Evolutionary conservation across 805 yeast species (phyloP).

Genomic region (Yarrowia bubula): DNA sequence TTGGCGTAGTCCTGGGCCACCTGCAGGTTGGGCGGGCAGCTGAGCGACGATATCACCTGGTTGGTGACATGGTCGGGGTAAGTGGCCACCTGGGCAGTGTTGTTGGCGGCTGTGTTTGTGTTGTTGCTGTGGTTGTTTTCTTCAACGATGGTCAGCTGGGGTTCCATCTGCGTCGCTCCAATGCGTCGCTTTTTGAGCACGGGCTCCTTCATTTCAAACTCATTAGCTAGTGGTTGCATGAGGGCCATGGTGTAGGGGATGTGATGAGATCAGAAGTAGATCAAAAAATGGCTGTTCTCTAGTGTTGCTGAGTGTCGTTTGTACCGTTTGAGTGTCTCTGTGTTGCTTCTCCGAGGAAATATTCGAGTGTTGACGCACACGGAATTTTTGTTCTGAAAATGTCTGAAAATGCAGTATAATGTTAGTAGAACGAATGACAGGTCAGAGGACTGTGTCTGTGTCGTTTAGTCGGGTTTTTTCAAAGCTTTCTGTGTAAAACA

Average conservation of each 20-base stretch:
- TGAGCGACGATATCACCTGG: conserved; percentile 67
- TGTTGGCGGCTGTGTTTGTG: neutral
- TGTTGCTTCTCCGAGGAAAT: no score
- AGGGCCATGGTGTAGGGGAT: conserved; percentile 15
- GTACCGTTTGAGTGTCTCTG: no score
- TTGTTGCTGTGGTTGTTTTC: neutral
- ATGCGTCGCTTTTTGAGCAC: conserved; percentile 7
- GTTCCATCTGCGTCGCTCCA: conserved; percentile 21
- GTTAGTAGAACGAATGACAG: neutral
- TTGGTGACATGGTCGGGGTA: conserved; percentile 56
- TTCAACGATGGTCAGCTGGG: conserved; percentile 1
- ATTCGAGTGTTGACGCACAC: no score
- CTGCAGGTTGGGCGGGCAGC: conserved; percentile 72
- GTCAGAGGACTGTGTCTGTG: neutral
- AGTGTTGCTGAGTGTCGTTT: no score
- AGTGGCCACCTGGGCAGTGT: neutral
- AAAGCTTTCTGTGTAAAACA: neutral
- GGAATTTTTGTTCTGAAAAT: no score
- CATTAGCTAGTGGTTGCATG: conserved; percentile 11
- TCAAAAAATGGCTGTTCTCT: no score
- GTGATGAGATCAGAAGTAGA: no score
- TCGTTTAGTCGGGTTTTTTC: neutral
- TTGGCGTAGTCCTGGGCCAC: conserved; percentile 75
- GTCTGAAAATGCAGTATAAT: no score
- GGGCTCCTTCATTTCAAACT: conserved; percentile 19